Conservation (phyloP, 305 asterid species). For the Solanum aculeatissimum region DNA sequence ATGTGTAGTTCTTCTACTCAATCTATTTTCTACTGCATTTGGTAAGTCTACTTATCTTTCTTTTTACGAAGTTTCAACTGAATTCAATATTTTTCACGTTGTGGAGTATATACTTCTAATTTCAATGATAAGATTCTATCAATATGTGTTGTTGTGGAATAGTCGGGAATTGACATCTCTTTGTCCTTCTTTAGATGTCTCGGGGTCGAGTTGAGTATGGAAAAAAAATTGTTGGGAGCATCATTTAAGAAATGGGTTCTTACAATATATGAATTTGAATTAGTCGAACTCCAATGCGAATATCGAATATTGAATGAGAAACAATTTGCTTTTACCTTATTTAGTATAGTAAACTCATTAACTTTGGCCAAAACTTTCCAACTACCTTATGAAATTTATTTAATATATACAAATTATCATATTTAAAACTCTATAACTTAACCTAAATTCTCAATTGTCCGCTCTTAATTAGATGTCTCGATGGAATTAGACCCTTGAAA, state of each 20-base stretch:
- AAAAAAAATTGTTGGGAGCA: background rate
- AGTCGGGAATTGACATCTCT: fast-evolving
- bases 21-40: background rate
- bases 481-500: background rate
- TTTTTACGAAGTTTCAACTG: background rate
- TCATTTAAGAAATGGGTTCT: background rate
- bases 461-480: background rate
- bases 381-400: background rate
- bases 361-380: background rate
- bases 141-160: background rate
- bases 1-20: background rate
- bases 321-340: background rate
- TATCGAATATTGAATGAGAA: background rate
- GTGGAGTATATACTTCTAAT: background rate
- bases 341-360: background rate
- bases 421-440: background rate
- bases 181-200: background rate
- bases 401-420: background rate
- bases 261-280: background rate
- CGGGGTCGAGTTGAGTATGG: background rate
- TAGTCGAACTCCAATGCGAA: background rate
- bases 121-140: background rate
- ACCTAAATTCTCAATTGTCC: background rate
- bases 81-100: background rate
- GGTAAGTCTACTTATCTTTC: background rate